Evolutionary conservation across 2,329 filamentous ascomycete species (phyloP).

Genomic region (Leptographium procerum): DNA sequence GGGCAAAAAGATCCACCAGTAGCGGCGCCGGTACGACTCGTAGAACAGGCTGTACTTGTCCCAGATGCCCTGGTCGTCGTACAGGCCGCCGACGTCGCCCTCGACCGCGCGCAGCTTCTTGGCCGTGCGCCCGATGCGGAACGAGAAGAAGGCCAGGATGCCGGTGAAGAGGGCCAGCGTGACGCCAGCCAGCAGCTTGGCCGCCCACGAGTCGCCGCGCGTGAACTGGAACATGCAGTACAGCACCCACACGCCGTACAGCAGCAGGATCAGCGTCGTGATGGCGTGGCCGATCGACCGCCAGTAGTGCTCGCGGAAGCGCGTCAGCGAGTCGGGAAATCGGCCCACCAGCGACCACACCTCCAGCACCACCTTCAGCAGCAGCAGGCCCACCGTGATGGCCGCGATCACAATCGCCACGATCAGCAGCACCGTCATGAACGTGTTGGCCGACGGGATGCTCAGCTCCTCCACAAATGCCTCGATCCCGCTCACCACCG

Average conservation of each 20-base stretch:
- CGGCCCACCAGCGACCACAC: constrained; percentile 80
- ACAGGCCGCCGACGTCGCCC: constrained; percentile 62
- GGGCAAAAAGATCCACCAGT: constrained; percentile 96
- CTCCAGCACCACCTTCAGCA: constrained; percentile 87
- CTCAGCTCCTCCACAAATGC: constrained; percentile 73
- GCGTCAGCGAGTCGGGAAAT: constrained; percentile 67
- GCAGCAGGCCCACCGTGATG: constrained; percentile 74
- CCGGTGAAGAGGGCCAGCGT: constrained; percentile 73
- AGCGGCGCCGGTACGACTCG: constrained; percentile 84
- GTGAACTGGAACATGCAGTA: constrained; percentile 97
- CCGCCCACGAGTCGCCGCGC: constrained; percentile 86
- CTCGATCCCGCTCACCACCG: constrained; percentile 62
- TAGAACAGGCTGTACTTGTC: constrained; percentile 96
- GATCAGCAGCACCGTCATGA: constrained; percentile 87
- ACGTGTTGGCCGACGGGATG: constrained; percentile 81
- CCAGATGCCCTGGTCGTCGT: constrained; percentile 84
- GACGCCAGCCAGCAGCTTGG: constrained; percentile 69
- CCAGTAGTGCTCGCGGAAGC: constrained; percentile 96
- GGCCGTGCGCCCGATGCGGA: constrained; percentile 70
- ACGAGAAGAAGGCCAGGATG: constrained; percentile 72
- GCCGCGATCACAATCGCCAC: constrained; percentile 78
- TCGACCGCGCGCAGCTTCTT: constrained; percentile 61
- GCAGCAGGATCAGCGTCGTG: constrained; percentile 76
- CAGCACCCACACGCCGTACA: constrained; percentile 91
- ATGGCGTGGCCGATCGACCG: constrained; percentile 79